Base-by-base conservation (phyloP, 78 protist genomes). In the Blattamonas nauphoetae region DNA sequence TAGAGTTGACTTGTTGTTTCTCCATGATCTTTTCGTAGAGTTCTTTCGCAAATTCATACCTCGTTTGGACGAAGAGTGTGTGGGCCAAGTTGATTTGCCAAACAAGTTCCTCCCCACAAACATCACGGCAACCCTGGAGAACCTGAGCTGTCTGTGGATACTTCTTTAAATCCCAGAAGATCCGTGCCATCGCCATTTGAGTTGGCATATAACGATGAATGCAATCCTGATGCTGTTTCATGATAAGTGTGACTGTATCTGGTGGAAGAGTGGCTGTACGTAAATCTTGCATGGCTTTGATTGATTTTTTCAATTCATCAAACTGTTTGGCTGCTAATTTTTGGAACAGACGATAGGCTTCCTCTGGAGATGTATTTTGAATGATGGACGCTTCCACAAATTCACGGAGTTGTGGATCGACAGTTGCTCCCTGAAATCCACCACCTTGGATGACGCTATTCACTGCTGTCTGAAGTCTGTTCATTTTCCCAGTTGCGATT, bases 41-140 rank as follows among this genome's bases (percentile, higher is more conserved):
- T 2, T 89, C 84, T 34, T 90, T 89, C 63, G 96, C 96, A 84
- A 90, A 94, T 44, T 78, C 55, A 85, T 85, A 94, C 90, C 45
- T 1, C 88, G 5, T 42, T 71, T 90, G 94, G 92, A 91, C 85
- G 89, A 92, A 94, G 81, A 91, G 87, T 38, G 86, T 88, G 90
- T 94, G 96, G 1, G 96, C 96, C 78, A 94, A 89, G 88, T 94
- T 92, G 46, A 94, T 89, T 89, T 84, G 78, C 94, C 94, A 94
- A 41, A 63, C 87, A n/a, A 90, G 91, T 89, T 92, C 92, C 87
- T 92, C 93, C 35, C 82, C n/a, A 89, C 93, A 88, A 71, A 91
- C 89, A 77, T 90, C 93, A 44, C 87, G 35, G 87, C 4, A 88
- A 88, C 91, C 29, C 91, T 89, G 91, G 91, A 93, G 85, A 93